Base-by-base conservation (phyloP, 257 asterid species). In the Rehmannia glutinosa region DNA sequence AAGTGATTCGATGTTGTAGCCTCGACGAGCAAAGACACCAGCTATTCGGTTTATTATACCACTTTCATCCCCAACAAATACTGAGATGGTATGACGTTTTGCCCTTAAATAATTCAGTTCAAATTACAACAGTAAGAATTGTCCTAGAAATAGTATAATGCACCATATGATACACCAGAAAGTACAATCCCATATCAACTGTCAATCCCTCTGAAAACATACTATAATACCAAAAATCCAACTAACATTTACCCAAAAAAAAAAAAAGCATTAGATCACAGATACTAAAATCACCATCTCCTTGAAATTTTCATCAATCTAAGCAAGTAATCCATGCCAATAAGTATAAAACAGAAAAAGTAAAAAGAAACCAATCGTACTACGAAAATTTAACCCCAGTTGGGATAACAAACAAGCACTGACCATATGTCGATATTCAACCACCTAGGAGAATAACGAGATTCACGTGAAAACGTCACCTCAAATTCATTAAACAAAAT, bases 1-100 rank as follows among this genome's bases (percentile, higher is more conserved):
- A 68, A 90, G 90, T 62, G 97, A 85, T 84, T 90, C 97, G 6
- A 90, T 90, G 73, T 85, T 90, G 80, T 85, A 90, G 51, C 97
- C 96, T 61, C 94, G 83, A 52, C 96, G 88, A 70, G 97, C 97
- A 82, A 90, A 85, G 17, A 87, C 96, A 38, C 96, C 97, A 47
- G 96, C 93, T 75, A 90, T 90, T 63, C 97, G 79, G 81, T 90
- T 87, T 56, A 90, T 90, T 17, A 90, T 90, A 55, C 97, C 97
- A 74, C 94, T 87, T 78, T 90, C 96, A 78, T 90, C 96, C 71
- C 97, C 97, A 78, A 87, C 96, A 62, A 85, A 90, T 50, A 87
- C 92, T 6, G 97, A 90, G 71, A 87, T 87, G 5, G 97, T 83
- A 63, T 90, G 94, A 5, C 90, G 79, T 72, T 82, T 84, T 52